Evolutionary conservation across 805 yeast species (phyloP).

Genomic region (Monosporozyma unispora): DNA sequence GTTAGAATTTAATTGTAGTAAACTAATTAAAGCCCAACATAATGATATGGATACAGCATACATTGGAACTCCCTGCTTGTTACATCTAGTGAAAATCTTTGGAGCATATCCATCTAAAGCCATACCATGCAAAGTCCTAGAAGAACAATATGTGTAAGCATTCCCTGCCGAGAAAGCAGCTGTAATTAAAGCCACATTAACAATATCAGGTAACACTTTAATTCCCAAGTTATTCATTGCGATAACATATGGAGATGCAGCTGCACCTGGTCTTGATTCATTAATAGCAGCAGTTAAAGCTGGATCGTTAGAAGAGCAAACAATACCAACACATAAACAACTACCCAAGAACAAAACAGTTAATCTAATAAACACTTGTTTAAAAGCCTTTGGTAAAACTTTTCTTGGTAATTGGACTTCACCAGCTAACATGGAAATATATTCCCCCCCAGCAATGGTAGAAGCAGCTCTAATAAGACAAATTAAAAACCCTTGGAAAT

Average conservation of each 20-base stretch:
- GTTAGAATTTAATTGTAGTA: constrained; percentile 51
- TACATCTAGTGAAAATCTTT: constrained; percentile 49
- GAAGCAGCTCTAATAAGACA: constrained; percentile 66
- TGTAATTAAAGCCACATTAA: constrained; percentile 66
- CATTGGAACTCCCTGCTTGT: constrained; percentile 62
- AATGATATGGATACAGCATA: constrained; percentile 43
- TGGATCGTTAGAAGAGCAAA: constrained; percentile 64
- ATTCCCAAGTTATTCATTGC: constrained; percentile 69
- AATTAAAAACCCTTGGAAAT: constrained; percentile 63
- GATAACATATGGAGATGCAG: constrained; percentile 72
- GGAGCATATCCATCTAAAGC: constrained; percentile 73
- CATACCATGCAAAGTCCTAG: constrained; percentile 59
- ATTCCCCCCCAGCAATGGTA: constrained; percentile 82
- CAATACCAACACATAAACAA: constrained; percentile 67
- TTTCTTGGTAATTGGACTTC: constrained; percentile 66
- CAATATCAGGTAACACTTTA: constrained; percentile 60
- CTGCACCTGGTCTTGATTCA: constrained; percentile 63
- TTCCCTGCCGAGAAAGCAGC: constrained; percentile 81
- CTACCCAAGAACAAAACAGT: constrained; percentile 64
- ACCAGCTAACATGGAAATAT: constrained; percentile 76
- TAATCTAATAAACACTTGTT: constrained; percentile 61
- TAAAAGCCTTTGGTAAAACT: constrained; percentile 69
- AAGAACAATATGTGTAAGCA: constrained; percentile 66
- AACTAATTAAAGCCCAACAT: constrained; percentile 55
- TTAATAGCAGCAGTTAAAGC: constrained; percentile 47